Base-by-base conservation (phyloP, 2,329 filamentous ascomycete species). In the Knufia fluminis region DNA sequence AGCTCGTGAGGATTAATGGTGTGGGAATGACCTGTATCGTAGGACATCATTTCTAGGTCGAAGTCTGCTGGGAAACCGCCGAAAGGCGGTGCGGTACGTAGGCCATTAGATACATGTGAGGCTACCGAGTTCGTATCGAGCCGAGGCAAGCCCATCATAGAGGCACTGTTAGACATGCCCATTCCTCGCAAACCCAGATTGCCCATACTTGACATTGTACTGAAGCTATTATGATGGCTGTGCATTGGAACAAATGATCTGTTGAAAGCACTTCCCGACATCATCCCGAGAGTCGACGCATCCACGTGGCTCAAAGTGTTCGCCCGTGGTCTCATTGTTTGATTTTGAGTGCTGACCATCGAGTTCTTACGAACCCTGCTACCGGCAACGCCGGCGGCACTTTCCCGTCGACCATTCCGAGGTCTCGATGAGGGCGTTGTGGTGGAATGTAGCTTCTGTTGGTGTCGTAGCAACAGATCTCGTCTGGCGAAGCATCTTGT, bases 221-320 rank as follows among this genome's bases (percentile, higher is more conserved):
- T 79, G 39, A 94, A 73, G 62, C 86, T 91, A 23, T 82, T 78
- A 64, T 92, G 86, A 54, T 83, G 85, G 78, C 87, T 62, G 61
- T 76, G 63, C 62, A 69, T 51, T 68, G 75, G 66, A 70, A 74
- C 59, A 61, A 71, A 59, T 66, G 68, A 57, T 68, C 73, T 58
- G 26, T 54, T 54, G 10, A 64, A 57, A 42, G 36, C 47, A n/a
- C 45, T 50, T 8, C 61, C 61, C 8, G 63, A 62, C 55, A 86
- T 75, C 68, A 92, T 78, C 59, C 83, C 86, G 65, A 94, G 78
- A 35, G 83, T 79, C 48, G 76, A 75, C 50, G 80, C 78, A 64
- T 96, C 92, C 50, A 97, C 81, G 66, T 97, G 90, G 63, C 90
- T 92, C 62, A 98, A 94, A 32, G 92, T 98, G 64, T 97, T 97